A percentile compares a stretch with the other conserved stretches of the same genome.
phyloP scores from a whole-genome alignment of 768 basidiomycete species.

The Pleurotus eryngii region DNA sequence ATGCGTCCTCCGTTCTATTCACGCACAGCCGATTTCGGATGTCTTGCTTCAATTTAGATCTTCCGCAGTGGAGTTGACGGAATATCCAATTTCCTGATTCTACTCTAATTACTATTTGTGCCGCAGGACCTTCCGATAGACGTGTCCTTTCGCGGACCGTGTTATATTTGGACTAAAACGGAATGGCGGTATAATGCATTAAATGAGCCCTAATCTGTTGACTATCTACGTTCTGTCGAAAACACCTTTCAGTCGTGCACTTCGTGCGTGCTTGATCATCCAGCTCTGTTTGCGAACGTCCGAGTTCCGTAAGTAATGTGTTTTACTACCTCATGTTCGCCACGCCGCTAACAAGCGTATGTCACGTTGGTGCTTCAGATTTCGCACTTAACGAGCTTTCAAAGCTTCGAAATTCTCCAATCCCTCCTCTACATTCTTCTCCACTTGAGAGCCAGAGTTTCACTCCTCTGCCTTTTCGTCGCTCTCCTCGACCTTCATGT shows the following conservation, averaged over 20 bases:
- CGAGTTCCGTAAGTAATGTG: slow-evolving; percentile 8
- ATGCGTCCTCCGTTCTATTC: slow-evolving; percentile 1
- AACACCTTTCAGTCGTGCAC: not conserved
- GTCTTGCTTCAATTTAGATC: not conserved
- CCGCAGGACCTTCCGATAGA: slow-evolving; percentile 3
- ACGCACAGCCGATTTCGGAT: not conserved
- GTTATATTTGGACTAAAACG: slow-evolving; percentile 3
- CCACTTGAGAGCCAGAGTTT: not conserved
- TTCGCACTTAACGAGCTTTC: not conserved
- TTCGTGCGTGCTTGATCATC: slow-evolving; percentile 5
- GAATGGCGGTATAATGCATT: too few relatives aligned
- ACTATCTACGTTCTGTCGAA: slow-evolving; percentile 1
- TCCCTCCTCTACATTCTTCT: not conserved
- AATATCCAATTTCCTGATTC: slow-evolving; percentile 7
- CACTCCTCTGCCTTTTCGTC: not conserved
- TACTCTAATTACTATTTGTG: slow-evolving; percentile 4
- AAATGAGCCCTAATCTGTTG: not conserved
- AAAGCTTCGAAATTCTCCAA: not conserved
- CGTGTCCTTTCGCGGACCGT: not conserved
- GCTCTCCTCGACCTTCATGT: slow-evolving; percentile 22
- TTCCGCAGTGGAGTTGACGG: slow-evolving; percentile 1
- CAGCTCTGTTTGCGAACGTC: slow-evolving; percentile 2
- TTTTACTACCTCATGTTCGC: slow-evolving; percentile 14
- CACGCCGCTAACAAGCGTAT: slow-evolving; percentile 13
- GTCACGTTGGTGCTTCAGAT: slow-evolving; percentile 12